phyloP scores from a whole-genome alignment of 2,329 filamentous ascomycete genomes.

The Fusarium luffae region DNA sequence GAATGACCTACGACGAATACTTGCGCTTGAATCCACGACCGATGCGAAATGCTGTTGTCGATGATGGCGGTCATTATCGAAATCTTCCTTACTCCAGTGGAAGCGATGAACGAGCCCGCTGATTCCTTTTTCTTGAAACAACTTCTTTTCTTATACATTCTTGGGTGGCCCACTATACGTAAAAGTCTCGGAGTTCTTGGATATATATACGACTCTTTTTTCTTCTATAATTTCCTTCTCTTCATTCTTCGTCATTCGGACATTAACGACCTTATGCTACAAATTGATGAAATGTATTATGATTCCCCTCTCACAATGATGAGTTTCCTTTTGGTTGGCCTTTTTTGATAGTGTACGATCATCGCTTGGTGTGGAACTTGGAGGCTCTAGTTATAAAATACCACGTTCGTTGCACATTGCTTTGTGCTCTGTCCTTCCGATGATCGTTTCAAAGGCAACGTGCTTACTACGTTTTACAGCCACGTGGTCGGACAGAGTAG shows the following conservation, averaged over 20 bases:
- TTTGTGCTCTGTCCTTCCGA: conserved; percentile 17
- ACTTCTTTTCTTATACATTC: background rate
- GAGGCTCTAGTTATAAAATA: conserved; percentile 25
- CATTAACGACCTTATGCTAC: conserved; percentile 12
- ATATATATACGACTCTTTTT: background rate
- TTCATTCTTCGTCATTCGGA: background rate
- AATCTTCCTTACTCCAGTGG: conserved; percentile 15
- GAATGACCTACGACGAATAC: conserved; percentile 42
- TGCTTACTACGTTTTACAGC: conserved; percentile 25
- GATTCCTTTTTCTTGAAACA: background rate
- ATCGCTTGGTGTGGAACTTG: background rate
- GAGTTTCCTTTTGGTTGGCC: background rate
- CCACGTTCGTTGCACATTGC: conserved; percentile 26
- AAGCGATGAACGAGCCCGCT: conserved; percentile 15
- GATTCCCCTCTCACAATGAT: background rate
- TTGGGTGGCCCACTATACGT: background rate
- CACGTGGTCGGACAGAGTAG: conserved; percentile 17
- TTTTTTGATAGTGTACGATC: conserved; percentile 8
- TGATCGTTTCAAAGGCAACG: conserved; percentile 14
- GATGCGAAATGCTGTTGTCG: conserved; percentile 24
- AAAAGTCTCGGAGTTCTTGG: conserved; percentile 12
- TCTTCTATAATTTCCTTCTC: background rate
- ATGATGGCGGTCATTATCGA: conserved; percentile 37
- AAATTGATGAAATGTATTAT: conserved; percentile 29
- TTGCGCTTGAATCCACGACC: conserved; percentile 32